Evolutionary conservation across 2,329 filamentous ascomycete species (phyloP), one percentile per base, ranked within the genome.

Genomic region (Ophiocordyceps australis): DNA sequence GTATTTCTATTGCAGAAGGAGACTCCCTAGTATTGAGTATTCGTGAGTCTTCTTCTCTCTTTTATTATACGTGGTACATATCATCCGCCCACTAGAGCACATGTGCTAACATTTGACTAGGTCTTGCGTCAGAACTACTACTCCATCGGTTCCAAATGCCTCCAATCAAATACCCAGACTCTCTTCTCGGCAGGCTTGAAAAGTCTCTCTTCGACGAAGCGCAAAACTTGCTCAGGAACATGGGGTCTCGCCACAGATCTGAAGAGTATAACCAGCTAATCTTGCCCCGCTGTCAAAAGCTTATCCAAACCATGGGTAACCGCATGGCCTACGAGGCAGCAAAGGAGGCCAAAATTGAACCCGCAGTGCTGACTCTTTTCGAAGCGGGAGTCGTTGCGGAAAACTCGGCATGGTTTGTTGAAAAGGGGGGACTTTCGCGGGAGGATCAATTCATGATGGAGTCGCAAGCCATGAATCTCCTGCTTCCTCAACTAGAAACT

Each of bases 251-350:
- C n/a, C n/a, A n/a, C n/a, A n/a, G n/a, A n/a, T n/a, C n/a, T n/a
- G n/a, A n/a, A n/a, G n/a, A n/a, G n/a, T n/a, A n/a, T 19, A 42
- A 42, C 20, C 15, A 34, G 3, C 22, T 32, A 14, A 23, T 45
- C 4, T 23, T 45, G 3, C 42, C 42, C 3, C 41, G 37, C 8
- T 42, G 33, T 14, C 34, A 39, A 13, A 28, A 26, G 9, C 23
- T 45, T 7, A 28, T 44, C 5, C 33, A 36, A n/a, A 36, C 40
- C 3, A 38, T 35, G 2, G 38, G 40, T 5, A 32, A 46, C n/a
- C 34, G 40, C 6, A 43, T 46, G 40, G 40, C 38, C 0, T 45
- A 43, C 14, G 41, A 45, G 25, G 37, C 41, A 3, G 40, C 37
- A 11, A 20, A 9, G 9, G 22, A 9, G 4, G 20, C 25, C 4